phyloP scores from a whole-genome alignment of 768 basidiomycete species.

The Naganishia onofrii region DNA sequence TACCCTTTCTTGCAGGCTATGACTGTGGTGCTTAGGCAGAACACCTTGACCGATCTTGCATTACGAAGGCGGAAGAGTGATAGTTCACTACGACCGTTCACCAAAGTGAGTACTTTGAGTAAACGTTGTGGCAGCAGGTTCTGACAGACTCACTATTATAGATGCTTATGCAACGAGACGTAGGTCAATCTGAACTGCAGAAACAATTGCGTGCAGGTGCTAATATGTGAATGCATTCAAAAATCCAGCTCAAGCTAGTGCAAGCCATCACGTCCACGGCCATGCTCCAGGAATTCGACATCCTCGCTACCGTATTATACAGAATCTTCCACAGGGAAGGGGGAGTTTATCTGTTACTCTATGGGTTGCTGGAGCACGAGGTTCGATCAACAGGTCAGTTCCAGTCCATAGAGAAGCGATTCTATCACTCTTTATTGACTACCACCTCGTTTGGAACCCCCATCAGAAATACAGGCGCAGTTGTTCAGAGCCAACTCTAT shows the following conservation, averaged over 20 bases:
- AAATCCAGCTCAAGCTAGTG: conserved; percentile 60
- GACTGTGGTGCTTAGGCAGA: conserved; percentile 19
- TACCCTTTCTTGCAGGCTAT: conserved; percentile 24
- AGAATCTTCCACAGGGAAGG: conserved; percentile 79
- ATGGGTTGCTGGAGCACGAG: conserved; percentile 81
- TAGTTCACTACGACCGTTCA: conserved; percentile 16
- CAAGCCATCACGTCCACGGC: conserved; percentile 54
- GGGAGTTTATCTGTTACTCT: conserved; percentile 69
- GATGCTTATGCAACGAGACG: conserved; percentile 28
- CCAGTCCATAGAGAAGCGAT: too few species aligned
- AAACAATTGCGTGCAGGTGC: conserved; percentile 32
- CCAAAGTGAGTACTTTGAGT: conserved; percentile 9
- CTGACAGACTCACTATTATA: neutral
- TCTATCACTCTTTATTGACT: neutral
- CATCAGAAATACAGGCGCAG: conserved; percentile 70
- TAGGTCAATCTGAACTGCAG: conserved; percentile 9
- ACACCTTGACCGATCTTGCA: conserved; percentile 7
- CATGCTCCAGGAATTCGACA: conserved; percentile 84
- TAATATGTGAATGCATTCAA: conserved; percentile 1
- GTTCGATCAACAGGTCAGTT: conserved; percentile 68
- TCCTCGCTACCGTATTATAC: conserved; percentile 73
- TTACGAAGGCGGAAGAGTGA: conserved; percentile 14
- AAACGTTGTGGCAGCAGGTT: neutral
- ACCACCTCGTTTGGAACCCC: neutral
- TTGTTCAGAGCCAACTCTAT: conserved; percentile 85